Conservation (phyloP, 2,329 filamentous ascomycete genomes). For the Cordyceps fumosorosea region DNA sequence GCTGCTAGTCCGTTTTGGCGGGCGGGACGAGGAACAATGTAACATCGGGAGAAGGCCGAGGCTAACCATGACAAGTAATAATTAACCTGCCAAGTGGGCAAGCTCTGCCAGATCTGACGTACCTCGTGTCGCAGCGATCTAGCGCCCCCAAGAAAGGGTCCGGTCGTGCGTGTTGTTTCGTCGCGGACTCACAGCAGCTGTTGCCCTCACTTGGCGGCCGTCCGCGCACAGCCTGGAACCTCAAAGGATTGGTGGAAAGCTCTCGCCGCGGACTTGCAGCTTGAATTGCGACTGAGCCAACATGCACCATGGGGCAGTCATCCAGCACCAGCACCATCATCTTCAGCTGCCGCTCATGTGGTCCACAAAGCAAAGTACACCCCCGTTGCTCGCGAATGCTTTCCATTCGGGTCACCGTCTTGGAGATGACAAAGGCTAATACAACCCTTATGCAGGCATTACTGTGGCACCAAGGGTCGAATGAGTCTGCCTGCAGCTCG, state of each 20-base stretch:
- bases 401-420: not conserved
- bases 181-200: not conserved
- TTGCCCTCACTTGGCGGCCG: not conserved
- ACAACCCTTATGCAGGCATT: not conserved
- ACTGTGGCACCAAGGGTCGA: not conserved
- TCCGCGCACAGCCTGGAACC: not conserved
- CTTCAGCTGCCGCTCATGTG: not conserved
- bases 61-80: conserved; percentile 2
- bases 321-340: not conserved
- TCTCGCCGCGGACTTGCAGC: not conserved
- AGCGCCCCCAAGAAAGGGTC: conserved; percentile 7
- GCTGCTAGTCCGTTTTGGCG: conserved; percentile 2
- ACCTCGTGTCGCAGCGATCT: conserved; percentile 10
- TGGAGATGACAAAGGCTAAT: not conserved
- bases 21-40: not conserved
- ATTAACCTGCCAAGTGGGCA: not conserved
- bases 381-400: not conserved
- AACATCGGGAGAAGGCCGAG: conserved; percentile 9
- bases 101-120: conserved; percentile 9
- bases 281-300: not conserved
- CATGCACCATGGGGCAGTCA: not conserved
- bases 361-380: not conserved
- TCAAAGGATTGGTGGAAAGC: not conserved
- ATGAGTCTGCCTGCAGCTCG: not conserved
- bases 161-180: not conserved